A percentile compares a stretch with the other conserved stretches of the same genome.
Evolutionary conservation across 371 early-diverging fungal genomes (phyloP).

Genomic region (Mucor racemosus): DNA sequence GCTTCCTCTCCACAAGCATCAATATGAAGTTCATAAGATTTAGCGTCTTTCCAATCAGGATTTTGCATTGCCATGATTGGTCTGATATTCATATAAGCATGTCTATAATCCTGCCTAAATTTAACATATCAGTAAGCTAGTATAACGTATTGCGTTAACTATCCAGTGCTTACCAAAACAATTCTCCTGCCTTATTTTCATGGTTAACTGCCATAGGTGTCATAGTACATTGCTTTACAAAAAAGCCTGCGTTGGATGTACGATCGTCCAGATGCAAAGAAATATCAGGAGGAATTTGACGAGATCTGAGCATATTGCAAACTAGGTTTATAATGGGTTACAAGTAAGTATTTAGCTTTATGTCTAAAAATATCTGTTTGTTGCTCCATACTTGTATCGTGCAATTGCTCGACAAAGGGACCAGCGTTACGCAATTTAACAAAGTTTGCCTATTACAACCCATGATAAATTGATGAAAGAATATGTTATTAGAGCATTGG

Average conservation of each 20-base stretch:
- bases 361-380: not conserved
- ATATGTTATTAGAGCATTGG: not conserved
- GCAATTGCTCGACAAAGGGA: not conserved
- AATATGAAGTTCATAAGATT: conserved; percentile 12
- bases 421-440: conserved; percentile 1
- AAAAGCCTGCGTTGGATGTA: conserved; percentile 12
- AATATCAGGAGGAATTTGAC: conserved; percentile 3
- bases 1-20: conserved; percentile 10
- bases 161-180: conserved; percentile 11
- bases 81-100: conserved; percentile 23
- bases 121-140: not conserved
- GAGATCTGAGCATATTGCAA: not conserved
- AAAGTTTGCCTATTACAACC: conserved; percentile 1
- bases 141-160: not conserved
- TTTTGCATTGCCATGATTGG: conserved; percentile 15
- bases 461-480: not conserved
- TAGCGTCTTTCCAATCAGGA: conserved; percentile 19
- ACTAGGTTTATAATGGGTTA: not conserved
- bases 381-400: not conserved
- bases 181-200: conserved; percentile 14
- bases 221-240: not conserved
- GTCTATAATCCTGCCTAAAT: conserved; percentile 23
- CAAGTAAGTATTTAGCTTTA: not conserved
- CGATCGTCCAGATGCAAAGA: conserved; percentile 5
- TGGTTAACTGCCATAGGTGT: conserved; percentile 27